phyloP scores from a whole-genome alignment of 164 flowering plant species.

The Macadamia tetraphylla region DNA sequence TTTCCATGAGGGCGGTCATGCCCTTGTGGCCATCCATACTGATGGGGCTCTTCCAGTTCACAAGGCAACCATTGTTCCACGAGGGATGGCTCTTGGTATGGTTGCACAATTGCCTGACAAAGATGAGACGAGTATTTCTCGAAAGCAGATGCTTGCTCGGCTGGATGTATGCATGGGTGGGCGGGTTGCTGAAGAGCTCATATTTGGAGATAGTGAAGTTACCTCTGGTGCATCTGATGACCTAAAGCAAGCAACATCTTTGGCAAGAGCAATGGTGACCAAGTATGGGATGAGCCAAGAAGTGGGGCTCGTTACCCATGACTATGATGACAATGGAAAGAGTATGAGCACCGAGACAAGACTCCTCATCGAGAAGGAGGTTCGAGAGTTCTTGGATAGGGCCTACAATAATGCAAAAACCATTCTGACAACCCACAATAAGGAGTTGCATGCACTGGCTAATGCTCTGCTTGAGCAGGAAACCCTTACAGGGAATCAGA shows the following conservation, averaged over 20 bases:
- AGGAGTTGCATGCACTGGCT: constrained; percentile 88
- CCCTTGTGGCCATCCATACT: constrained; percentile 90
- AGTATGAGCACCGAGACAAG: constrained; percentile 94
- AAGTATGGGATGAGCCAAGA: constrained; percentile 88
- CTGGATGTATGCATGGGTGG: constrained; percentile 98
- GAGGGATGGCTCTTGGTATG: constrained; percentile 91
- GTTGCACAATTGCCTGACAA: constrained; percentile 83
- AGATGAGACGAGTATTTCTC: constrained; percentile 74
- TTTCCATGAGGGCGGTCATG: constrained; percentile 97
- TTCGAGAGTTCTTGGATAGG: constrained; percentile 49
- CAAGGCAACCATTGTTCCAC: constrained; percentile 90
- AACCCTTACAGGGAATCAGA: constrained; percentile 79
- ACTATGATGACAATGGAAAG: constrained; percentile 72
- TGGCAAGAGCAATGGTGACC: constrained; percentile 87
- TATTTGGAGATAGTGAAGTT: constrained; percentile 86
- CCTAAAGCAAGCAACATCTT: constrained; percentile 65
- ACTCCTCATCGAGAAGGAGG: constrained; percentile 79
- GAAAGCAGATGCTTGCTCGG: constrained; percentile 89
- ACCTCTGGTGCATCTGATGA: constrained; percentile 85
- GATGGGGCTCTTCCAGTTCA: constrained; percentile 94
- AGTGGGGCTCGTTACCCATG: constrained; percentile 82
- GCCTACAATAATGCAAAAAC: constrained; percentile 86
- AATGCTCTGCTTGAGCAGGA: constrained; percentile 84
- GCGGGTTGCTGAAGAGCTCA: constrained; percentile 89
- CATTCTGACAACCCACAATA: constrained; percentile 63